Base-by-base conservation (phyloP, 352 stramenopile genomes). In the Thraustochytrium striatum region DNA sequence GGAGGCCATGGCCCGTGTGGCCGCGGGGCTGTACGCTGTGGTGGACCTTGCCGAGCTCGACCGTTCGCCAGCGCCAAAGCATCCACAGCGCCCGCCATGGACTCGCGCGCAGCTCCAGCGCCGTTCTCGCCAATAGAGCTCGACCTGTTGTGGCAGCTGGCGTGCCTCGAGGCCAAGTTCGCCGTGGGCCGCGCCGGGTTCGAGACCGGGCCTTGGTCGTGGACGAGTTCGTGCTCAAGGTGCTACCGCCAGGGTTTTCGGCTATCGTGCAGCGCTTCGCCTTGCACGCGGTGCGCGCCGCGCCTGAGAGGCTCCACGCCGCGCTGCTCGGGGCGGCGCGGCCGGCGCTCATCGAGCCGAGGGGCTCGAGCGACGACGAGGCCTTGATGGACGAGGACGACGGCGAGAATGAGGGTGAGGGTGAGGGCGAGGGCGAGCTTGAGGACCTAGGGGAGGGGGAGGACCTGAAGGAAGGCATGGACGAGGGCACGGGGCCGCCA, bases 201-300 rank as follows among this genome's bases (percentile, higher is more conserved):
- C 59, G 53, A 25, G 41, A 53, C 41, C 35, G 59, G 35, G 50
- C 59, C 59, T 53, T 70, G 59, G 59, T 70, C 13, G 59, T 70
- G 7, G 59, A 70, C 59, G 21, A 33, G 1, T 38, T 70, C 59
- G 50, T 33, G 35, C 50, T 70, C 35, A 52, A 55, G 21, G 35
- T 70, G 16, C 59, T 70, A n/a, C 59, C 59, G 21, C 36, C 59
- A 50, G 59, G 53, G 28, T 70, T 70, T 38, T 70, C 59, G 9
- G 59, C 50, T 5, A 33, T 70, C 33, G 53, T 70, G 1, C 36
- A 32, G 9, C 0, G 32, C 16, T 53, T 33, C 59, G 59, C 59
- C 41, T 70, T 33, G 13, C 50, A 53, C n/a, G 33, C 59, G 3
- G 59, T 38, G 16, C 59, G 50, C 59, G 41, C 50, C 35, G 41